Evolutionary conservation across 345 rosid species (phyloP), one percentile per base, ranked within the genome.

Genomic region (Turnera subulata): DNA sequence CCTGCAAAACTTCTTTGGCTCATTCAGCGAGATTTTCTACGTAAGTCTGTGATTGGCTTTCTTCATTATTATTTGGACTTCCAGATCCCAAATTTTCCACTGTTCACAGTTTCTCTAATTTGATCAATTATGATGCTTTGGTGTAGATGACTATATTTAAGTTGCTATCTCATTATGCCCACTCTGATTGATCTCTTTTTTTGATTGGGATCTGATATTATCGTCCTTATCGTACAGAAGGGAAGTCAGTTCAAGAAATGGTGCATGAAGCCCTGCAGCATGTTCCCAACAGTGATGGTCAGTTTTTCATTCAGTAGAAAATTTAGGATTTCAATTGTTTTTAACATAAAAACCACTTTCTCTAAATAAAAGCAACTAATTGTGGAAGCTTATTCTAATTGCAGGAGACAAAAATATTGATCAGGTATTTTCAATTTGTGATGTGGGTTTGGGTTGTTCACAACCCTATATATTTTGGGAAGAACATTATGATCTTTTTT

Each of bases 1-100:
- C 99, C 97, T 16, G 84, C 99, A 54, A 93, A 90, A 71, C 89
- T 93, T 66, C 59, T 93, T 65, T 93, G 99, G 99, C 99, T 93
- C 76, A 93, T 93, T 68, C 99, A 93, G 75, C 99, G 97, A 35
- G 99, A 93, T 77, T 93, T 93, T 81, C 78, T 93, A 58, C 95
- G 99, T 93, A 82, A 78, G 99, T 72, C 44, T 57, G 25, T 68
- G 17, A 50, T 47, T 55, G 25, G 23, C 57, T 57, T 50, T 21
- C 32, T 64, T 20, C 42, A 4, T 2, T 55, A 17, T 49, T 49
- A 16, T 43, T 56, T 55, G 21, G 8, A 29, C 8, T 29, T 29
- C 35, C 35, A 29, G 8, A 29, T 4, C 8, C 35, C 35, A 29
- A 29, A 29, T n/a, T n/a, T n/a, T n/a, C 35, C 4, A 29, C 35